Percentiles rank a stretch among this genome's conserved stretches.
Conservation (phyloP, 2,329 filamentous ascomycete genomes). For the Penicillium sp. region DNA sequence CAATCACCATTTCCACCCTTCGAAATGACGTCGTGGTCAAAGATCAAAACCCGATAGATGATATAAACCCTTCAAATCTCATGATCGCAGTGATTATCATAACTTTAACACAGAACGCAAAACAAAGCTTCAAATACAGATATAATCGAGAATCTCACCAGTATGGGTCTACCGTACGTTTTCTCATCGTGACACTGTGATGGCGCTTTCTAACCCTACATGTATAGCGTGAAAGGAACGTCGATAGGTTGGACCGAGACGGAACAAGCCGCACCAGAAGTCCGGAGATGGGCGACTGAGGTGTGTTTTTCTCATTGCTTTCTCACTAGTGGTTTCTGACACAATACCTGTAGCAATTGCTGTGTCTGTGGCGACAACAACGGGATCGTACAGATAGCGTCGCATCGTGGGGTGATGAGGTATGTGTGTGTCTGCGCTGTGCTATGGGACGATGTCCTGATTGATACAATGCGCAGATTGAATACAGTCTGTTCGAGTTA, state of each 20-base stretch:
- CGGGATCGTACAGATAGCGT: background rate
- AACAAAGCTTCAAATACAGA: too few relatives aligned
- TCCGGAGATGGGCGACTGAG: constrained; percentile 11
- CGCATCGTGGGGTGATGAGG: constrained; percentile 16
- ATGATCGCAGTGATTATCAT: background rate
- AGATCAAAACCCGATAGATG: background rate
- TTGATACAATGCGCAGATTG: constrained; percentile 3
- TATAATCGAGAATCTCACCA: background rate
- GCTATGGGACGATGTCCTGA: too few relatives aligned
- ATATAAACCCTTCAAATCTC: background rate
- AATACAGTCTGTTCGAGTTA: constrained; percentile 11
- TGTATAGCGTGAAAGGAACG: constrained; percentile 5
- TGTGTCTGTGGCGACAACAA: constrained; percentile 10
- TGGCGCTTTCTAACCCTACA: background rate
- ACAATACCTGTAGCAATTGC: constrained; percentile 6
- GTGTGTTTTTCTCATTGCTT: background rate
- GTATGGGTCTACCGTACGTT: constrained; percentile 1
- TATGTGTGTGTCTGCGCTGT: background rate
- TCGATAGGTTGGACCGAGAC: constrained; percentile 8
- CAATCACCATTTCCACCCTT: background rate
- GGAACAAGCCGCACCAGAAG: constrained; percentile 4
- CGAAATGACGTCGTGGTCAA: background rate
- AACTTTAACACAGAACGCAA: background rate
- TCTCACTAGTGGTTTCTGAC: background rate
- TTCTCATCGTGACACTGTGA: background rate